phyloP scores from a whole-genome alignment of 768 basidiomycete species.

The Phaeotremella skinneri region DNA sequence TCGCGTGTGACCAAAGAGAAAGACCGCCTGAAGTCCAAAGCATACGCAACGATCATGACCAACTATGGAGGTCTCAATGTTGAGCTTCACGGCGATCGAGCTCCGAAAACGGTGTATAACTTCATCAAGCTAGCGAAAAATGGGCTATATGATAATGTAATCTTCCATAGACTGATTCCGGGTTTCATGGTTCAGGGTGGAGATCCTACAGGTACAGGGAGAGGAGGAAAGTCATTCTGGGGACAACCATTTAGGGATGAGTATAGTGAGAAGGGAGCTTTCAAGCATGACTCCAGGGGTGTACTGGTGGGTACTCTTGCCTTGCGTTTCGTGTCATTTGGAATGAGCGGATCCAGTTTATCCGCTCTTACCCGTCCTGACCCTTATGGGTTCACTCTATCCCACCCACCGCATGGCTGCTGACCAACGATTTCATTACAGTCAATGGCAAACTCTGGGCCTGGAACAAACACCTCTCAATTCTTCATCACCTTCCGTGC shows the following conservation, averaged over 20 bases:
- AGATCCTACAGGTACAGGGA: slow-evolving; percentile 92
- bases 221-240: slow-evolving; percentile 91
- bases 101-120: slow-evolving; percentile 98
- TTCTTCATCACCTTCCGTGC: slow-evolving; percentile 88
- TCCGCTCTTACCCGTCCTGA: not conserved
- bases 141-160: slow-evolving; percentile 82
- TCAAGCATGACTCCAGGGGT: slow-evolving; percentile 80
- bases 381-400: not conserved
- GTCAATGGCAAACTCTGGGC: slow-evolving; percentile 95
- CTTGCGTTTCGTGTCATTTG: not conserved
- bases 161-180: slow-evolving; percentile 90
- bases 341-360: not conserved
- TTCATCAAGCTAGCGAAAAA: slow-evolving; percentile 88
- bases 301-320: slow-evolving; percentile 54
- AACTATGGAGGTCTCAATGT: slow-evolving; percentile 77
- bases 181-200: slow-evolving; percentile 99
- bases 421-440: slow-evolving; percentile 8
- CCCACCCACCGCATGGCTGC: not conserved
- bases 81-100: slow-evolving; percentile 61
- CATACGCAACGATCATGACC: slow-evolving; percentile 93
- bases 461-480: slow-evolving; percentile 89
- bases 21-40: slow-evolving; percentile 82
- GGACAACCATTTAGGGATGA: slow-evolving; percentile 95
- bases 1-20: slow-evolving; percentile 81
- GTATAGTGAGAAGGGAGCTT: slow-evolving; percentile 79